Percentiles rank a stretch among this genome's conserved stretches.
Conservation (phyloP, 164 flowering plant species). For the Stephania cephalantha region DNA sequence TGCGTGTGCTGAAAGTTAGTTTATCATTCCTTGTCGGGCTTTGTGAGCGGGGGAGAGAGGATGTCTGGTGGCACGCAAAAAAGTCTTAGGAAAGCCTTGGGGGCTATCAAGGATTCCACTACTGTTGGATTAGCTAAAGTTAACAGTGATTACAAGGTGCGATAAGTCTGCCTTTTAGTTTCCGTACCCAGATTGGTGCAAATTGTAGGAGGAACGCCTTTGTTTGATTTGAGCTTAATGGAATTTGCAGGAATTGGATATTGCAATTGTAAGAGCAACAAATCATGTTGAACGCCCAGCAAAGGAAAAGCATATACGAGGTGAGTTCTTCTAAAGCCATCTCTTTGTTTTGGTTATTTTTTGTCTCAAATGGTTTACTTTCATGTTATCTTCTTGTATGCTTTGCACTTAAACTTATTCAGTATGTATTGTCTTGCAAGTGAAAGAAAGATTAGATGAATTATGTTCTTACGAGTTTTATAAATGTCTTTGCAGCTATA, state of each 20-base stretch:
- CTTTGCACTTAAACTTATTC: background rate
- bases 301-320: conserved; percentile 72
- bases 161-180: background rate
- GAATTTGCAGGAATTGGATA: conserved; percentile 65
- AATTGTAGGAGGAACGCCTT: conserved; percentile 5
- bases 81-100: conserved; percentile 82
- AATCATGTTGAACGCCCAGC: conserved; percentile 85
- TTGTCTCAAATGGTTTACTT: background rate
- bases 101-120: conserved; percentile 93
- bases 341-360: background rate
- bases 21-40: background rate
- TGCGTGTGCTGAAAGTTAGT: too few relatives aligned
- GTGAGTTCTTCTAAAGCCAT: conserved; percentile 23
- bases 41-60: conserved; percentile 28
- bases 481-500: conserved; percentile 44
- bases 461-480: background rate
- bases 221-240: background rate
- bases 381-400: background rate
- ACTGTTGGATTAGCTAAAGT: conserved; percentile 96
- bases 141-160: conserved; percentile 93
- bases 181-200: conserved; percentile 1
- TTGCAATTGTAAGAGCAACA: conserved; percentile 74
- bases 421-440: background rate
- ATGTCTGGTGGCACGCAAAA: conserved; percentile 84
- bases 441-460: background rate